These are phyloP conservation scores for Vaccinium macrocarpon DNA, from an alignment of 148 eudicot genomes.

Conservation along the genomic window DNA sequence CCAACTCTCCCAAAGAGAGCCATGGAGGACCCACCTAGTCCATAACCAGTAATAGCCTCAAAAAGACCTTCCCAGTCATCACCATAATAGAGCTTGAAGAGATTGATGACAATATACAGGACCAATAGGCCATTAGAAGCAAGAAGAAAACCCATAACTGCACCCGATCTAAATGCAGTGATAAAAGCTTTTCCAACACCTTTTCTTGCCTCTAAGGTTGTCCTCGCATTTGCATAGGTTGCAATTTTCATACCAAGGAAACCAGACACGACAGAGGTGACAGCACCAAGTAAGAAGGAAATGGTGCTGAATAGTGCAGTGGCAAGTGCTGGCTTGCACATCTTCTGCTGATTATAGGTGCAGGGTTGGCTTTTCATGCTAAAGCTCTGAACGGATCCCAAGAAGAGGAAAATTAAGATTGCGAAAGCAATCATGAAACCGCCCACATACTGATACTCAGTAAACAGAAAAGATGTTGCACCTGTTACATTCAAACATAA, in stretches of 20 bases:
- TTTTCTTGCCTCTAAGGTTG: constrained; percentile 60
- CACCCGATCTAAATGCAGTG: constrained; percentile 61
- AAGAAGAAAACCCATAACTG: constrained; percentile 75
- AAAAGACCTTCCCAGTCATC: constrained; percentile 75
- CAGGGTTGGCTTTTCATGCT: constrained; percentile 51
- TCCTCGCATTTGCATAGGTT: constrained; percentile 66
- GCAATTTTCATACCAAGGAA: constrained; percentile 74
- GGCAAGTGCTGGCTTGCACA: constrained; percentile 67
- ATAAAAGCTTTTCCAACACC: constrained; percentile 73
- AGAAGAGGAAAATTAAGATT: constrained; percentile 52
- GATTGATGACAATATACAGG: constrained; percentile 43
- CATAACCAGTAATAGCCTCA: constrained; percentile 85
- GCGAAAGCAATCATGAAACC: constrained; percentile 62
- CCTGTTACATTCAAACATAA: constrained; percentile 30
- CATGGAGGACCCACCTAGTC: constrained; percentile 93
- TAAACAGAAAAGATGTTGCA: constrained; percentile 61
- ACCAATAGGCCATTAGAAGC: constrained; percentile 64
- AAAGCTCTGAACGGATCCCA: constrained; percentile 63
- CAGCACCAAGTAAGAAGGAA: constrained; percentile 53
- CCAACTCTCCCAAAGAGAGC: constrained; percentile 88
- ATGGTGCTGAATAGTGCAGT: constrained; percentile 57
- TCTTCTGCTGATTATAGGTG: constrained; percentile 31
- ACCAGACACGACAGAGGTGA: constrained; percentile 55
- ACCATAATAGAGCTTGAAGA: constrained; percentile 63
- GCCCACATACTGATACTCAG: constrained; percentile 59